These are phyloP conservation scores for Colletotrichum chlorophyti DNA, from an alignment of 2,329 filamentous ascomycete species.

Conservation along the genomic window DNA sequence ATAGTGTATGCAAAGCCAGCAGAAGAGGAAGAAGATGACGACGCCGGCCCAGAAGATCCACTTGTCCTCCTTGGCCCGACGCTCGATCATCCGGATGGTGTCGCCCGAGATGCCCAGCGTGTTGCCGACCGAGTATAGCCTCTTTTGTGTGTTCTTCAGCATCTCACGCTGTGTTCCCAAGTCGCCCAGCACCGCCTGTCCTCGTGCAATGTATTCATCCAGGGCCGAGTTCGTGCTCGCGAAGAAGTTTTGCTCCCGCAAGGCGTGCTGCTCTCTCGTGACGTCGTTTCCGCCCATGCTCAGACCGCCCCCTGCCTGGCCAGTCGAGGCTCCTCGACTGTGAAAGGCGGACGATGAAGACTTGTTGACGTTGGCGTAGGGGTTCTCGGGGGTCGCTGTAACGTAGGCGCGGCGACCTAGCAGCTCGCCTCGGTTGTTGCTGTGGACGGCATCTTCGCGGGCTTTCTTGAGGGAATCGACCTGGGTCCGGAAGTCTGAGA, in stretches of 20 bases:
- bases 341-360: slow-evolving; percentile 42
- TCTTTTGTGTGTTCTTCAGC: slow-evolving; percentile 91
- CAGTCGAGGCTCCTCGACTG: slow-evolving; percentile 50
- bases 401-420: slow-evolving; percentile 84
- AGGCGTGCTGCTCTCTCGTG: slow-evolving; percentile 78
- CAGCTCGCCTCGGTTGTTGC: slow-evolving; percentile 76
- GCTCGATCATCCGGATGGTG: slow-evolving; percentile 95
- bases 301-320: slow-evolving; percentile 41
- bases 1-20: slow-evolving; percentile 88
- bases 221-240: slow-evolving; percentile 80
- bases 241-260: slow-evolving; percentile 91
- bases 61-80: slow-evolving; percentile 91
- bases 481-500: slow-evolving; percentile 79
- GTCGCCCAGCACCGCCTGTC: slow-evolving; percentile 88
- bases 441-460: slow-evolving; percentile 75
- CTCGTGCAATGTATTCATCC: slow-evolving; percentile 92
- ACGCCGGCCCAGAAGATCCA: slow-evolving; percentile 96
- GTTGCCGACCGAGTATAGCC: slow-evolving; percentile 90
- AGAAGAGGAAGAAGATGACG: slow-evolving; percentile 86
- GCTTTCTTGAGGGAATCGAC: slow-evolving; percentile 80
- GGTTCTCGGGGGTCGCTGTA: slow-evolving; percentile 86
- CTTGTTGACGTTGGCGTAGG: slow-evolving; percentile 71
- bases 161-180: slow-evolving; percentile 90
- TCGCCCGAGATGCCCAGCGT: slow-evolving; percentile 93
- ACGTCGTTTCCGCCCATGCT: slow-evolving; percentile 66